Base-by-base conservation (phyloP, 768 basidiomycete species). In the Trametes gibbosa region DNA sequence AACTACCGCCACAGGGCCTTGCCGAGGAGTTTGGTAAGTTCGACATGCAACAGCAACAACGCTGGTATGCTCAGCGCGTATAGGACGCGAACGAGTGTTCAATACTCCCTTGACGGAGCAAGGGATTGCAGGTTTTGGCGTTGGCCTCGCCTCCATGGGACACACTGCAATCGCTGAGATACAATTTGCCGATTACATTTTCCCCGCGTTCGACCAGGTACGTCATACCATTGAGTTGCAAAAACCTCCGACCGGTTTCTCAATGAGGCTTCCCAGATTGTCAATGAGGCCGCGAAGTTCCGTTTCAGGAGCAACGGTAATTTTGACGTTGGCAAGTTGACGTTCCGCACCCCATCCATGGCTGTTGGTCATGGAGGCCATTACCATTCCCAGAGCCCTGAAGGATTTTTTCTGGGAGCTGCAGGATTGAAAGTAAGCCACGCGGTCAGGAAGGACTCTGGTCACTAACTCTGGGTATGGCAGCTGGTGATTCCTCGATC, bases 131-230 rank as follows among this genome's bases (percentile, higher is more conserved):
- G 95, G 95, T 16, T 97, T 97, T 68, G 95, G 90, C 2, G 91
- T 97, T 48, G 95, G 95, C 14, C 72, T 95, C 58, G 93, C 95
- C 0, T 76, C 87, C 10, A 96, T 97, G 89, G 95, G 95, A 0
- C 94, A 94, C 59, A 93, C 91, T 3, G 92, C 94, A 3, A 95
- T 98, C 55, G 95, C 92, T 37, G 95, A 98, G 73, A 92, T 97
- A 58, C 90, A 92, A 68, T 94, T 94, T 59, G 84, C 87, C 2
- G 91, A 94, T 68, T 94, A 96, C 70, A 95, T 96, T 60, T 95
- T 79, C 69, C 95, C 95, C 12, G 95, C 95, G 0, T 98, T 98
- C 68, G 95, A 97, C 69, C 94, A 95, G 80, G 91, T 89, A 51
- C 42, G 73, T 60, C 34, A 39, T 32, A 27, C 3, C 8, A 25